Conservation (phyloP, 2,329 filamentous ascomycete genomes). For the Sclerotinia minor region DNA sequence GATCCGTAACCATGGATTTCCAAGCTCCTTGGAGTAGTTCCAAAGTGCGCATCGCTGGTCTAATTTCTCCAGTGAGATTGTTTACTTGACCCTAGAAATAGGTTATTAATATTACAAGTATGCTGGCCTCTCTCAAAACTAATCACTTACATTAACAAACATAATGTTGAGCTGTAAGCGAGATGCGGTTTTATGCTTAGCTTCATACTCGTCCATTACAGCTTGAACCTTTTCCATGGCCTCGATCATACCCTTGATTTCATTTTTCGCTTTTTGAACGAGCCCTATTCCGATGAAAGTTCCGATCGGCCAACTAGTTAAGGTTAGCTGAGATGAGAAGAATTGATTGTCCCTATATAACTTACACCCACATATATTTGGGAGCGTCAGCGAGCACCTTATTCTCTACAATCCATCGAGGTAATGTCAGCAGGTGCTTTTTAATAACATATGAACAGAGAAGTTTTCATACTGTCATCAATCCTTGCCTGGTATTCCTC, state of each 20-base stretch:
- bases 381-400: not conserved
- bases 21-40: slow-evolving; percentile 8
- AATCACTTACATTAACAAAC: slow-evolving; percentile 8
- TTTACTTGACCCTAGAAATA: not conserved
- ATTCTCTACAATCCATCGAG: not conserved
- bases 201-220: slow-evolving; percentile 10
- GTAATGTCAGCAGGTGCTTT: not conserved
- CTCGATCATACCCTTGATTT: not conserved
- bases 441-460: not conserved
- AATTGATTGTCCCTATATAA: not conserved
- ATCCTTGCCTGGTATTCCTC: not conserved
- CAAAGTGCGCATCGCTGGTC: slow-evolving; percentile 8
- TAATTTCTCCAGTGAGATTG: not conserved
- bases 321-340: not conserved
- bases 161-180: slow-evolving; percentile 9
- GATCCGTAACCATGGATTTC: slow-evolving; percentile 10
- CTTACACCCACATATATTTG: slow-evolving; percentile 18
- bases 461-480: slow-evolving; percentile 5
- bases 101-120: not conserved
- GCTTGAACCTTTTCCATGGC: slow-evolving; percentile 1
- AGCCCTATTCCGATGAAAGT: slow-evolving; percentile 1
- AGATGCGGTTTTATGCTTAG: slow-evolving; percentile 7
- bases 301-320: not conserved
- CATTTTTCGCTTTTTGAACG: not conserved
- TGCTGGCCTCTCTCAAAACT: accelerated